These are phyloP conservation scores for Gossypium raimondii DNA, from an alignment of 345 rosid genomes.

Conservation along the genomic window DNA sequence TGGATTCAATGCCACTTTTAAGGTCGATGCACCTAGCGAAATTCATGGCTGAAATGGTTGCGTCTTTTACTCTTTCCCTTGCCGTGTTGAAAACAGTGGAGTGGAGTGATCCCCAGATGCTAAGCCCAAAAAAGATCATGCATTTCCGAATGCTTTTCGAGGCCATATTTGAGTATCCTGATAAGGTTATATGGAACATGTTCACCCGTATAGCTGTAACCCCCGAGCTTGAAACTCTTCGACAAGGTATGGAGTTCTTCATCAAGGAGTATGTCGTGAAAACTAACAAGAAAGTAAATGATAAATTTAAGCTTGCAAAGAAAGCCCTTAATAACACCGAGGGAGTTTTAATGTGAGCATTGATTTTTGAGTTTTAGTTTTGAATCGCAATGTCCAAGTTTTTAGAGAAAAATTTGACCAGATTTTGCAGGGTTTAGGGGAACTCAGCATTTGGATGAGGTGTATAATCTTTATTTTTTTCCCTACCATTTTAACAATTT, in stretches of 20 bases:
- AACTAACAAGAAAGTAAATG: conserved; percentile 32
- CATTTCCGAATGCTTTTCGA: conserved; percentile 83
- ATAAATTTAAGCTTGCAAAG: conserved; percentile 61
- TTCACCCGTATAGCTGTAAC: conserved; percentile 66
- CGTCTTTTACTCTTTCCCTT: conserved; percentile 65
- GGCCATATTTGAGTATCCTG: conserved; percentile 61
- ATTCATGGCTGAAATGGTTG: conserved; percentile 75
- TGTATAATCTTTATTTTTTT: too few relatives aligned
- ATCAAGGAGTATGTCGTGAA: conserved; percentile 63
- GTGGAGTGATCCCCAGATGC: conserved; percentile 43
- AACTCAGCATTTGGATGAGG: too few relatives aligned
- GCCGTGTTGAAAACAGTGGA: conserved; percentile 66
- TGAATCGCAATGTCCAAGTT: too few relatives aligned
- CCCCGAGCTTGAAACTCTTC: conserved; percentile 63
- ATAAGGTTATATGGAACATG: conserved; percentile 63
- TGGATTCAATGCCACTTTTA: conserved; percentile 60
- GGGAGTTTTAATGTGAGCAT: conserved; percentile 59
- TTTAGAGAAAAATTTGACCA: too few relatives aligned
- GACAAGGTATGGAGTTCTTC: conserved; percentile 67
- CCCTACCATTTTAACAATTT: too few relatives aligned
- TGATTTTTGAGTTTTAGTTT: too few relatives aligned
- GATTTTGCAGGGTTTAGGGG: too few relatives aligned
- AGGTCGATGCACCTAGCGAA: conserved; percentile 90
- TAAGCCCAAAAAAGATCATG: conserved; percentile 64
- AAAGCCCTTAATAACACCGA: conserved; percentile 65